Evolutionary conservation across 306 rosid species (phyloP), one percentile per base, ranked within the genome.

Genomic region (Gastrolobium bilobum): DNA sequence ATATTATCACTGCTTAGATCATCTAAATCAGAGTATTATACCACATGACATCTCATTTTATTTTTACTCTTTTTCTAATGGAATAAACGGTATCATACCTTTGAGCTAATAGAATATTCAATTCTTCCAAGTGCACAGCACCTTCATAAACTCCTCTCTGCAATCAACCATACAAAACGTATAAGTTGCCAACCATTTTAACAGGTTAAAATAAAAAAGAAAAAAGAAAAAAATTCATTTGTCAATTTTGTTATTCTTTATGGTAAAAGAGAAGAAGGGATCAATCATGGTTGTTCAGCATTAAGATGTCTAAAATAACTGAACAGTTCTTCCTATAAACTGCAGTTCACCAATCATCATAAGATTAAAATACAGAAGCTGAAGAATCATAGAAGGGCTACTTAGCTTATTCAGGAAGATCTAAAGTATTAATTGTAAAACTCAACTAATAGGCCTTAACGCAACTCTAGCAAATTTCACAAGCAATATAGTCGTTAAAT

Each of bases 121-220:
- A 82, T 84, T 95, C 96, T 54, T 93, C 99, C 85, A 93, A 76
- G 70, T 81, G 98, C 15, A 95, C 93, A 33, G 85, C 88, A 53
- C 83, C 94, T 79, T 87, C 82, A 52, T 71, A 89, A 76, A 93
- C 91, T 80, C 88, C 62, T 44, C 60, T 71, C 97, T 94, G 88
- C 76, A 76, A 54, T 76, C 35, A 81, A 65, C 65, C 79, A n/a
- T 42, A 58, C 43, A 30, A 60, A 68, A 68, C 10, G 11, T 20
- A 15, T 56, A 4, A 68, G 70, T 72, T 31, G 20, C 34, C n/a
- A 30, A 71, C 42, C 43, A 34, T 33, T 83, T 56, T 58, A 59
- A 76, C 47, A 59, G 43, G 46, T 51, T 34, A n/a, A 40, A 64
- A 46, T 37, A 50, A 57, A 37, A 54, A 39, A 6, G 8, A 8